These are phyloP conservation scores for Fusarium mangiferae DNA, from an alignment of 2,329 filamentous ascomycete species.

Conservation along the genomic window DNA sequence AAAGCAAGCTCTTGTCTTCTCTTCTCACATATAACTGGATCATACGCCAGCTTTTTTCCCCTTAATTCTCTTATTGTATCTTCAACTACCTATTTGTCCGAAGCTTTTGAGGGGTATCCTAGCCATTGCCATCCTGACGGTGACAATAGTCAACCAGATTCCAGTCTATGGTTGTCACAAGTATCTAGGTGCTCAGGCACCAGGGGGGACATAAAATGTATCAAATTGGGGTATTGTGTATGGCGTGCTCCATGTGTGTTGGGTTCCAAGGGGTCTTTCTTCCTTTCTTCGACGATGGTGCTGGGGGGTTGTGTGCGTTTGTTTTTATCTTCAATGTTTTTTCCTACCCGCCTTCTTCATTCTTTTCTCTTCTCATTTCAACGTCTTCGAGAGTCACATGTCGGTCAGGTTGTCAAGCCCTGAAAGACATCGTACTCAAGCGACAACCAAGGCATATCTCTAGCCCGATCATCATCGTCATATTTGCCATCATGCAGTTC, in stretches of 20 bases:
- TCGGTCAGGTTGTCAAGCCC: background rate
- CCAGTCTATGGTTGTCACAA: background rate
- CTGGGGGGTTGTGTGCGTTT: background rate
- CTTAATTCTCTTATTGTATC: background rate
- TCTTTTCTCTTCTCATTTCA: background rate
- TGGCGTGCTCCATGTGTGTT: background rate
- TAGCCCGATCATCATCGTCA: background rate
- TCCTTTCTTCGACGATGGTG: background rate
- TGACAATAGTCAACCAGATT: background rate
- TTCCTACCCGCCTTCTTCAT: background rate
- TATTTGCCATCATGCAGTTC: background rate
- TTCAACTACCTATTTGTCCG: background rate
- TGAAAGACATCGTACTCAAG: background rate
- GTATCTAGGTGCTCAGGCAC: background rate
- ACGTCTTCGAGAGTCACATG: background rate
- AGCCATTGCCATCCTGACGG: background rate
- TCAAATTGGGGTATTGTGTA: background rate
- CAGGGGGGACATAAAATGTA: background rate
- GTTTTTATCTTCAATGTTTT: background rate
- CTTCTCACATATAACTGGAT: background rate
- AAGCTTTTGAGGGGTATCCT: background rate
- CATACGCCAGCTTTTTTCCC: background rate
- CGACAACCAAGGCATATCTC: background rate
- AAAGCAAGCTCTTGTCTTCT: background rate
- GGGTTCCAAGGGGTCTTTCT: background rate